Conservation (phyloP, 1,284 basidiomycete species). For the Rhodofomes roseus region DNA sequence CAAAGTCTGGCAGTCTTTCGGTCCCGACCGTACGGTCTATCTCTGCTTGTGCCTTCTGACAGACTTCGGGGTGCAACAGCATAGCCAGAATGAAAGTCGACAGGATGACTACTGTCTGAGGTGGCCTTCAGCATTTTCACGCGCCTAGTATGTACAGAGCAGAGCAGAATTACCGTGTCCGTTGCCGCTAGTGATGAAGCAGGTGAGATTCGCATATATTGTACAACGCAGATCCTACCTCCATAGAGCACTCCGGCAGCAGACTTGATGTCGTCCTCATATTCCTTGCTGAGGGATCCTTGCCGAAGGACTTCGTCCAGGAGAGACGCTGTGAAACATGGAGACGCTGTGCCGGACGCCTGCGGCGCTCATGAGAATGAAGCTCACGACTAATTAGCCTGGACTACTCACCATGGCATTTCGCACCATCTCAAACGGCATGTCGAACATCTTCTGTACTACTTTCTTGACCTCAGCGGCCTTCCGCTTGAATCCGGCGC, state of each 20-base stretch:
- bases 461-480: constrained; percentile 35
- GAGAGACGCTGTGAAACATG: constrained; percentile 50
- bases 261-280: constrained; percentile 55
- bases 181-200: no score
- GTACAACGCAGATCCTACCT: constrained; percentile 16
- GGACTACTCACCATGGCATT: constrained; percentile 39
- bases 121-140: background rate
- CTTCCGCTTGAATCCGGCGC: constrained; percentile 50
- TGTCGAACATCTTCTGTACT: constrained; percentile 40
- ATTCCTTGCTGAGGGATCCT: constrained; percentile 22
- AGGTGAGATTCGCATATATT: background rate
- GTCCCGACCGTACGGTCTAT: constrained; percentile 47
- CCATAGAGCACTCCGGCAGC: constrained; percentile 51
- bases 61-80: constrained; percentile 45
- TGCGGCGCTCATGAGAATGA: constrained; percentile 4
- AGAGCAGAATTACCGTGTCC: no score
- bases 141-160: background rate
- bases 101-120: constrained; percentile 42
- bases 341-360: constrained; percentile 40
- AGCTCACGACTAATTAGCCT: background rate
- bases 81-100: constrained; percentile 47
- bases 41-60: constrained; percentile 49
- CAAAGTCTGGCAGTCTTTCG: constrained; percentile 41
- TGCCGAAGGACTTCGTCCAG: constrained; percentile 29
- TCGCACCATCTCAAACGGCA: constrained; percentile 52